These are phyloP conservation scores for Bretziella fagacearum DNA, from an alignment of 2,329 filamentous ascomycete genomes.

Conservation along the genomic window DNA sequence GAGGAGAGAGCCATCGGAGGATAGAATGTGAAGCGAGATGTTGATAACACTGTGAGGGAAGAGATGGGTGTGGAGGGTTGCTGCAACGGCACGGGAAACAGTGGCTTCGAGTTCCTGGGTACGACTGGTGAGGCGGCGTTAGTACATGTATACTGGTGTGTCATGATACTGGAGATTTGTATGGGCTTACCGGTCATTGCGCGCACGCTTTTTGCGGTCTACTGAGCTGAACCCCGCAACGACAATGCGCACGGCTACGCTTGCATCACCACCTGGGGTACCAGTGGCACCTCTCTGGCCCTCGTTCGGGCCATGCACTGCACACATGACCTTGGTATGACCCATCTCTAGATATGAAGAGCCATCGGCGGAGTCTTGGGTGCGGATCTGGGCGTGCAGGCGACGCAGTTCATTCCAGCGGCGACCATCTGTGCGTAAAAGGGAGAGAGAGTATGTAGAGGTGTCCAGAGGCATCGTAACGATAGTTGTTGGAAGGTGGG, in stretches of 20 bases:
- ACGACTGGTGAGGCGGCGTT: conserved; percentile 46
- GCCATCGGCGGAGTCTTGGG: conserved; percentile 81
- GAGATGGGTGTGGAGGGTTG: conserved; percentile 66
- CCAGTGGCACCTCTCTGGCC: conserved; percentile 15
- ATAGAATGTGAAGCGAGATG: conserved; percentile 71
- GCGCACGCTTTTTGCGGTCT: conserved; percentile 60
- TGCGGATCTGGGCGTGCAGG: conserved; percentile 75
- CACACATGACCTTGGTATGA: conserved; percentile 92
- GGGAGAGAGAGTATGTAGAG: conserved; percentile 73
- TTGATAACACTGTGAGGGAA: conserved; percentile 78
- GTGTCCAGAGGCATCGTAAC: conserved; percentile 76
- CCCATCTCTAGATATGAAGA: conserved; percentile 92
- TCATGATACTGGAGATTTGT: too few relatives aligned
- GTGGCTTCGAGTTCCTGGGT: conserved; percentile 67
- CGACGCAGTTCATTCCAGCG: conserved; percentile 95
- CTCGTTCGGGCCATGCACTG: conserved; percentile 72
- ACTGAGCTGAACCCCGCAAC: conserved; percentile 78
- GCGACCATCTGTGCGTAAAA: conserved; percentile 65
- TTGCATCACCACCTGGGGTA: conserved; percentile 26
- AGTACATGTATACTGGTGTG: too few relatives aligned
- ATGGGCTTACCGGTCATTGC: conserved; percentile 62
- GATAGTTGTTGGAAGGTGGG: background rate
- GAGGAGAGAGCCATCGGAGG: conserved; percentile 76
- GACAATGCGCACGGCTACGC: conserved; percentile 65
- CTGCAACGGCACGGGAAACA: conserved; percentile 58